These are phyloP conservation scores for Huntiella savannae DNA, from an alignment of 2,329 filamentous ascomycete species.

Conservation along the genomic window DNA sequence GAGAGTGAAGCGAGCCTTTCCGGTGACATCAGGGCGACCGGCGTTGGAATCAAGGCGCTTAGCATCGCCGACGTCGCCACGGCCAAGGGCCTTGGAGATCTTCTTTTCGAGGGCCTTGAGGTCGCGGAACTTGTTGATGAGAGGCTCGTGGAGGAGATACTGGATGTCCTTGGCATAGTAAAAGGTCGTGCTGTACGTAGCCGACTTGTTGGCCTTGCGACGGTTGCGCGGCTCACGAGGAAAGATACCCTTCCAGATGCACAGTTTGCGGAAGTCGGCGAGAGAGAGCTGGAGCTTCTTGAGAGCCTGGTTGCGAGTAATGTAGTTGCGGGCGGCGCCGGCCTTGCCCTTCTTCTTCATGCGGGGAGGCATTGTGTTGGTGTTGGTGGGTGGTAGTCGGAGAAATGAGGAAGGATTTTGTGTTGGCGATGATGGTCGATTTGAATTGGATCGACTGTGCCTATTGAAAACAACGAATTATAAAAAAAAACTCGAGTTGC, in stretches of 20 bases:
- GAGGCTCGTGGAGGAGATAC: constrained; percentile 89
- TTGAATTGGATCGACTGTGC: no score
- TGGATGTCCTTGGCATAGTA: constrained; percentile 90
- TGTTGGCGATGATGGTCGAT: neutral
- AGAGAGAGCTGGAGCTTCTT: constrained; percentile 95
- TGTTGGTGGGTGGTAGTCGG: constrained; percentile 4
- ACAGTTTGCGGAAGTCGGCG: constrained; percentile 91
- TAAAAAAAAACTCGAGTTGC: no score
- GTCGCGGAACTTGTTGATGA: constrained; percentile 86
- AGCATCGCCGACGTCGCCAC: constrained; percentile 79
- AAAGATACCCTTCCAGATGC: constrained; percentile 99
- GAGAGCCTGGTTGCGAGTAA: constrained; percentile 90
- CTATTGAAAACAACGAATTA: no score
- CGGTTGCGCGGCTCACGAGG: constrained; percentile 90
- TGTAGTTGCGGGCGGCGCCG: constrained; percentile 94
- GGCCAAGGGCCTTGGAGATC: constrained; percentile 77
- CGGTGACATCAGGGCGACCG: constrained; percentile 70
- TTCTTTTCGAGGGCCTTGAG: constrained; percentile 96
- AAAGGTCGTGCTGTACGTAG: constrained; percentile 82
- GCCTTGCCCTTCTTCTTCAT: constrained; percentile 83
- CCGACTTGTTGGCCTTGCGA: constrained; percentile 88
- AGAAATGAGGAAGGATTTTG: neutral
- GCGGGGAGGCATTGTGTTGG: constrained; percentile 40
- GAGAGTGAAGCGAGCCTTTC: constrained; percentile 74
- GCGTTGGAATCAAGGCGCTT: constrained; percentile 75